Evolutionary conservation across 495 filamentous ascomycete species (phyloP).

Genomic region (Cenococcum geophilum): DNA sequence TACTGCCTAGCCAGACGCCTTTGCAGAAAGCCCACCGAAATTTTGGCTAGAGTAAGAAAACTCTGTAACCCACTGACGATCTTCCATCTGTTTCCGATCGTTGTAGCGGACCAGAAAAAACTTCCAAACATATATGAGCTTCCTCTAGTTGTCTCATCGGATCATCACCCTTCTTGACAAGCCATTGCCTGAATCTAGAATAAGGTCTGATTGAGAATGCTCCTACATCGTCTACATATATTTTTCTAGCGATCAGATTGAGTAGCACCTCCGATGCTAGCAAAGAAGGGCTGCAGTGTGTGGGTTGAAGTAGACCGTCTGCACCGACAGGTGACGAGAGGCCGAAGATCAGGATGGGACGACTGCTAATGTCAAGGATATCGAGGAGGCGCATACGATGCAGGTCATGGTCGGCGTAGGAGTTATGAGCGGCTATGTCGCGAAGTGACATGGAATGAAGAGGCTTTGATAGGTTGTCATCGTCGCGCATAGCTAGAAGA

Average conservation of each 20-base stretch:
- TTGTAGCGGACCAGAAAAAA: conserved; percentile 2
- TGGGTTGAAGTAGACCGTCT: background rate
- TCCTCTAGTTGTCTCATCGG: background rate
- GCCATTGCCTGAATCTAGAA: conserved; percentile 1
- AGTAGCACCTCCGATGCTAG: conserved; percentile 1
- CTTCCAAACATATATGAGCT: background rate
- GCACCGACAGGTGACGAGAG: too few species aligned
- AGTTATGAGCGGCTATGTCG: too few species aligned
- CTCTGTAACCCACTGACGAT: conserved; percentile 1
- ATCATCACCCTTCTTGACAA: background rate
- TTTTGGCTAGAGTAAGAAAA: background rate
- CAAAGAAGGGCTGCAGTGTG: background rate
- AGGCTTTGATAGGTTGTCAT: too few species aligned
- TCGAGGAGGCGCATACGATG: too few species aligned
- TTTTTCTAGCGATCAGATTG: background rate
- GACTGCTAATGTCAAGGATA: too few species aligned
- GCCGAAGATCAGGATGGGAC: too few species aligned
- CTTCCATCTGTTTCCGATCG: background rate
- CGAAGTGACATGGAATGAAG: too few species aligned
- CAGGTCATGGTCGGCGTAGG: too few species aligned
- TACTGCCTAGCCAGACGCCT: background rate
- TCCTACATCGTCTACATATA: background rate
- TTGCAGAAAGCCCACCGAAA: background rate
- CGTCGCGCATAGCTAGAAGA: too few species aligned
- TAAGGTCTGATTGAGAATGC: background rate